Conservation (phyloP, 140 eudicot genomes). For the Senecio squalidus region DNA sequence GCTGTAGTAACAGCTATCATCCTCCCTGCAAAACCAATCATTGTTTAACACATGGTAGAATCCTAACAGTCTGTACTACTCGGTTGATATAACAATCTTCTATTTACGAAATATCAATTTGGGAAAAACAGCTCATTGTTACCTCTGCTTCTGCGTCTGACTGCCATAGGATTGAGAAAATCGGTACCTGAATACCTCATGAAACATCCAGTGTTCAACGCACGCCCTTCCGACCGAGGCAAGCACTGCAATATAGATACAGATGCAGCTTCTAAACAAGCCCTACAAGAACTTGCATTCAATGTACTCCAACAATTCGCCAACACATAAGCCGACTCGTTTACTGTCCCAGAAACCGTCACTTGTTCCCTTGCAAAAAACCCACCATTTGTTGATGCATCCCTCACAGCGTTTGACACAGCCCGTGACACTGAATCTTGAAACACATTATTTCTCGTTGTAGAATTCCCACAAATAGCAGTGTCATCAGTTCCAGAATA, state of each 20-base stretch:
- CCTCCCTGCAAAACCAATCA: constrained; percentile 38
- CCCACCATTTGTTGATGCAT: constrained; percentile 30
- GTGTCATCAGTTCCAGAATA: constrained; percentile 40
- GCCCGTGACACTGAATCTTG: constrained; percentile 41
- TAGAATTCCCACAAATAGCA: constrained; percentile 51
- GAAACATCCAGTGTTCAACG: constrained; percentile 47
- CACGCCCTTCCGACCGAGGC: constrained; percentile 76
- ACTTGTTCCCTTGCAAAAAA: constrained; percentile 39
- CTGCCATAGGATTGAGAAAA: constrained; percentile 53
- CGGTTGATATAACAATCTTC: neutral
- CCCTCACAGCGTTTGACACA: constrained; percentile 38
- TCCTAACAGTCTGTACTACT: neutral
- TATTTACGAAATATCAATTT: too few species aligned
- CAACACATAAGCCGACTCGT: constrained; percentile 56
- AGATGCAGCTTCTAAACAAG: constrained; percentile 63
- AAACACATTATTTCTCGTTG: constrained; percentile 33
- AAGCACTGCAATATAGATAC: constrained; percentile 40
- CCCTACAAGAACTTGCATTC: constrained; percentile 48
- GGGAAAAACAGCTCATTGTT: constrained; percentile 1
- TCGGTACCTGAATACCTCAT: constrained; percentile 54
- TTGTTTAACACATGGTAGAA: neutral
- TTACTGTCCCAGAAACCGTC: constrained; percentile 22
- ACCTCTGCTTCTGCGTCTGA: constrained; percentile 47
- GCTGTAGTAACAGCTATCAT: constrained; percentile 40
- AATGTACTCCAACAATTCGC: constrained; percentile 73